Evolutionary conservation across 768 basidiomycete genomes (phyloP).

Genomic region (Russula abietina): DNA sequence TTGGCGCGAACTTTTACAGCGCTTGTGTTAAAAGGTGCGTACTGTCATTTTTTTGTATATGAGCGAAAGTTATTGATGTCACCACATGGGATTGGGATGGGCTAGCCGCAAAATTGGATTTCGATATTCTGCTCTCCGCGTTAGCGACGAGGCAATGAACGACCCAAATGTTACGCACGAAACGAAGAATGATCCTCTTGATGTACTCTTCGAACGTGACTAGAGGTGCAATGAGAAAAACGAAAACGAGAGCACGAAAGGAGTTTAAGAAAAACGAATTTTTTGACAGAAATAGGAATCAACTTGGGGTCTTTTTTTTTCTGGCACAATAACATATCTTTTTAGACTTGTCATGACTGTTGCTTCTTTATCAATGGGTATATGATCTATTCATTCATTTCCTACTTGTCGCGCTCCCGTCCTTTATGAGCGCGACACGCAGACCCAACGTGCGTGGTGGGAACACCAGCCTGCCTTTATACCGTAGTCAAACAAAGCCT

Average conservation of each 20-base stretch:
- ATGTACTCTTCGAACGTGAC: no score
- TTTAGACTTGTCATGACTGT: conserved; percentile 7
- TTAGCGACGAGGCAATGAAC: conserved; percentile 40
- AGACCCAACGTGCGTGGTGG: no score
- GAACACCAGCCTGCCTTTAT: no score
- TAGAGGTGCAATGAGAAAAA: no score
- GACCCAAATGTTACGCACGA: background rate
- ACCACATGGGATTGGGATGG: background rate
- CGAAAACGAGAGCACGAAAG: no score
- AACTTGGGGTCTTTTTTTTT: background rate
- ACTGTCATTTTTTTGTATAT: conserved; percentile 21
- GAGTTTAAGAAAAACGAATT: no score
- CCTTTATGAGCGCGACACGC: no score
- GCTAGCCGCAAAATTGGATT: conserved; percentile 58
- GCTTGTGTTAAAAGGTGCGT: conserved; percentile 68
- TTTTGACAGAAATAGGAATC: background rate
- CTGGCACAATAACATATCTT: background rate
- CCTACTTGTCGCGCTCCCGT: no score
- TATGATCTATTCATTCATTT: background rate
- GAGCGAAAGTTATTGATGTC: background rate
- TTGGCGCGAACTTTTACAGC: conserved; percentile 60
- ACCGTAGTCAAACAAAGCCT: no score
- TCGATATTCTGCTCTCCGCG: conserved; percentile 54
- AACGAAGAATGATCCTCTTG: background rate
- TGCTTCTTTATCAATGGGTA: background rate